Evolutionary conservation across 352 stramenopile species (phyloP).

Genomic region (Phytopythium ostracodes): DNA sequence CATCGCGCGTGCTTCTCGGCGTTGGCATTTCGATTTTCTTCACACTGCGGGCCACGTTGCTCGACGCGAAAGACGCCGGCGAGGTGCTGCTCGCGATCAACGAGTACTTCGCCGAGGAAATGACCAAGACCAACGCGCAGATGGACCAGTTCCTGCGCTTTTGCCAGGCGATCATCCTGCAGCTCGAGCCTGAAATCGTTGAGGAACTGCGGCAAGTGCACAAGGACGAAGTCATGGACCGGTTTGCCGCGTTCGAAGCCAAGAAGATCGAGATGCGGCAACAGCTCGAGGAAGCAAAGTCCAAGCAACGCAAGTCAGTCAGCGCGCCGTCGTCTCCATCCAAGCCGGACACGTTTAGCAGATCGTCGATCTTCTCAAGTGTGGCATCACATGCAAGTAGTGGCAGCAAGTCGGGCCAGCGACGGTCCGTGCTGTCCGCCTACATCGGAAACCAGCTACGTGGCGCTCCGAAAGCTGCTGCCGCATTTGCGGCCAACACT

Average conservation of each 20-base stretch:
- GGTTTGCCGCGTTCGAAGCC: slow-evolving; percentile 70
- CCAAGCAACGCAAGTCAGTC: slow-evolving; percentile 32
- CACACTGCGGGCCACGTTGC: slow-evolving; percentile 42
- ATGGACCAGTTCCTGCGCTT: slow-evolving; percentile 73
- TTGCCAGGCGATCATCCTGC: slow-evolving; percentile 58
- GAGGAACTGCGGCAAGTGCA: slow-evolving; percentile 71
- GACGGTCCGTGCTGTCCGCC: slow-evolving; percentile 28
- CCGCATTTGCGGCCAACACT: slow-evolving; percentile 10
- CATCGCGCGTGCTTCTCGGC: slow-evolving; percentile 65
- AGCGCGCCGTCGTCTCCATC: slow-evolving; percentile 50
- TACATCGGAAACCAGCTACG: slow-evolving; percentile 69
- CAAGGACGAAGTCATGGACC: slow-evolving; percentile 80
- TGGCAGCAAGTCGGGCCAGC: slow-evolving; percentile 17
- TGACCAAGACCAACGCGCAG: slow-evolving; percentile 58
- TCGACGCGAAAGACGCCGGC: slow-evolving; percentile 72
- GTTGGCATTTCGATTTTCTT: slow-evolving; percentile 82
- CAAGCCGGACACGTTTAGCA: slow-evolving; percentile 34
- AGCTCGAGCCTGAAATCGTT: slow-evolving; percentile 69
- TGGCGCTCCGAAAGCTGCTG: slow-evolving; percentile 17
- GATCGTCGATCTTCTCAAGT: slow-evolving; percentile 39
- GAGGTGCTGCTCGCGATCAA: slow-evolving; percentile 78
- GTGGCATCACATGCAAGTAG: slow-evolving; percentile 11
- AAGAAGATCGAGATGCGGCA: slow-evolving; percentile 86
- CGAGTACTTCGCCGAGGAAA: slow-evolving; percentile 69
- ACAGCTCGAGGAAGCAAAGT: slow-evolving; percentile 69